Base-by-base conservation (phyloP, 2,329 filamentous ascomycete species). In the Leptographium wingfieldii region DNA sequence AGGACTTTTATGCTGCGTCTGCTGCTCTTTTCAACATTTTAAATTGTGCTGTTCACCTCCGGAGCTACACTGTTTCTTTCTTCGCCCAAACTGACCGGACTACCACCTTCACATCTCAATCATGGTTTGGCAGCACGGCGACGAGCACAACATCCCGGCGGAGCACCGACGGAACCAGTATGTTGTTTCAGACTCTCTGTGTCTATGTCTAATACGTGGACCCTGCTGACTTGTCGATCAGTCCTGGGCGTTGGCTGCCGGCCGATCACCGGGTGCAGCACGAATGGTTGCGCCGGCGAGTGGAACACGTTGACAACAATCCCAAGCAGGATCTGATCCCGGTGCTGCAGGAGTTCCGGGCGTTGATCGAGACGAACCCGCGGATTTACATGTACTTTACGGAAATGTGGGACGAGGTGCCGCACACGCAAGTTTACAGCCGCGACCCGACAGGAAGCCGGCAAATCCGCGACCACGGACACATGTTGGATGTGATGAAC, bases 381-480 rank as follows among this genome's bases (percentile, higher is more conserved):
- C 78, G 83, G 27, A 73, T 89, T 31, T 85, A 82, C 73, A 84
- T 88, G 77, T 81, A 84, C 68, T 82, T 87, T 67, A 73, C 74
- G 29, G 74, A 79, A 63, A 89, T 89, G 86, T 89, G 86, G 71
- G 74, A 80, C 35, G 82, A 89, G 71, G 75, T 88, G 25, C 85
- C 86, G 0, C 68, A 69, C 38, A 83, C 82, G 69, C 72, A 76
- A 22, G 80, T 80, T 0, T 89, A 89, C 70, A 68, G 70, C 61
- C 74, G 73, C 7, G 85, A 88, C 62, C 84, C 85, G 0, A 82
- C 80, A 1, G 85, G 84, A 1, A 74, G 77, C 58, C 77, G 74
- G 40, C 83, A 87, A 70, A 80, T 90, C 60, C 79, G 81, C 10
- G 79, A 87, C 71, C 87, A 86, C 65, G 60, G 77, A 6, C 83